Evolutionary conservation across 2,329 filamentous ascomycete species (phyloP), one percentile per base, ranked within the genome.

Genomic region (Metarhizium anisopliae): DNA sequence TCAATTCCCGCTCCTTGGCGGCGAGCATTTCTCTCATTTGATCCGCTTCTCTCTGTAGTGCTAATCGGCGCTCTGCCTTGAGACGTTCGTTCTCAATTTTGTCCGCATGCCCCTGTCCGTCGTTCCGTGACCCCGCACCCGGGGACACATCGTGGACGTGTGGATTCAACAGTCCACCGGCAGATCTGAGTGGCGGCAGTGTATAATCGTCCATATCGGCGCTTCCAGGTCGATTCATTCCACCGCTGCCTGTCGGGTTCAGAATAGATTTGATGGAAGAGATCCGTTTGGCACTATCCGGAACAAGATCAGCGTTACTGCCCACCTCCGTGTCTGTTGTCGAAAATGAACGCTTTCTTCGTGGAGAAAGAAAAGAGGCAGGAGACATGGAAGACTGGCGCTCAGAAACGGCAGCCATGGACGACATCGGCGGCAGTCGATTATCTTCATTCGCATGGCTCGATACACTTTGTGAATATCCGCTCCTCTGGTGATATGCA

Each of bases 261-360:
- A 92, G 72, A 49, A 91, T 86, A 5, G 87, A 88, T 60, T 85
- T 88, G 59, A 91, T 91, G 3, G 86, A 89, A 18, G 85, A 89
- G 4, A 90, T 71, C 14, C 87, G 82, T 66, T 87, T 79, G 47
- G 81, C 71, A 42, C 71, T 72, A 30, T 82, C 77, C 29, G 74
- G 70, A 2, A 72, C 71, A n/a, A 64, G 62, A 42, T 76, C 72
- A 36, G 66, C 63, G 7, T 61, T 56, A n/a, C 56, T 63, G 20
- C 68, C 64, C n/a, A 66, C 64, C 42, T 83, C 81, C 20, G 75
- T 77, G 55, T 85, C 82, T 0, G 78, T 73, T 0, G 78, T 74
- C 0, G 85, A 87, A 60, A 88, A 86, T 0, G 85, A 87, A 6
- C 86, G 79, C 70, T 90, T 89, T 29, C 84, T 78, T 4, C 77